Base-by-base conservation (phyloP, 768 basidiomycete genomes). In the Cystoderma amianthinum region DNA sequence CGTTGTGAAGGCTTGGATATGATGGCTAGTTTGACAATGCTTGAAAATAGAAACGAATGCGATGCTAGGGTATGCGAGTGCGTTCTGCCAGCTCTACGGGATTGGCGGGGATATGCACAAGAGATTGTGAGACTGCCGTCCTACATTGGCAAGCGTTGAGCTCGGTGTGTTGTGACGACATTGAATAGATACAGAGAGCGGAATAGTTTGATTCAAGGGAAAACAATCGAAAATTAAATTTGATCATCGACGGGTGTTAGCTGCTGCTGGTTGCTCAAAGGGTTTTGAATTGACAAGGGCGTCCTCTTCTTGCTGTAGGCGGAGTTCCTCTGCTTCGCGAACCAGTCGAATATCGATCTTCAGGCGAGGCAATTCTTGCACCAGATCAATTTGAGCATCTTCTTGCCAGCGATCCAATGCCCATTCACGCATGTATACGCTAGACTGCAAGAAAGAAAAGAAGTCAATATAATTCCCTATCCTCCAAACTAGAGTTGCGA, bases 351-450 rank as follows among this genome's bases (percentile, higher is more conserved):
- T 76, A 42, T 74, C 65, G 5, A 67, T 74, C 58, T 82, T 84
- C 24, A 87, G 53, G 22, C 61, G 63, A 2, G 74, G 69, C 6
- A 90, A 67, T 49, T 86, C 83, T 2, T 67, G 68, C 10, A 59
- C 52, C 33, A 91, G 63, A 22, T 77, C 68, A 13, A 88, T 81
- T 33, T 71, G 69, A 0, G 68, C 59, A 40, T 70, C 68, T 55
- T 87, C 82, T 3, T 63, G 53, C 88, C 87, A 94, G 21, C 79
- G 72, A 19, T 76, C 75, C 25, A 84, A 64, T 0, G 87, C 91
- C 95, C 95, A 98, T 35, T 82, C 74, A 21, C 85, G 75, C 53
- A 93, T 82, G 61, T 77, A 90, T 38, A 82, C 67, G 52, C 89
- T 90, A 22, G 88, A 85, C 84, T 95, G 45, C 6, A 45, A 12